Conservation (phyloP, 805 yeast species). For the Barnettozyma botsteinii region DNA sequence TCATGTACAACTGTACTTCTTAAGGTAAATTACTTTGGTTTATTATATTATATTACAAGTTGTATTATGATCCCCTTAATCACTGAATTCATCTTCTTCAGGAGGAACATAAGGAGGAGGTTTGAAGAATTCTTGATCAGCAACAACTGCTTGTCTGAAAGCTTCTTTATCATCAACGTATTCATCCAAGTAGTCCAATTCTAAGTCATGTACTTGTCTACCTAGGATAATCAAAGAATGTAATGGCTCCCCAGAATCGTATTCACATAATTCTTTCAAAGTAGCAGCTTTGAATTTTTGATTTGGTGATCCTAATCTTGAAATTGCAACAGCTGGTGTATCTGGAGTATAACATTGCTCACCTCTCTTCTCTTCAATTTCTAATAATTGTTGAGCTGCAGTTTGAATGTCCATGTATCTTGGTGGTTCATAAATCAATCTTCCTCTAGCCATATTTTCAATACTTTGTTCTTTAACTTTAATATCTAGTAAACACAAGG, state of each 20-base stretch:
- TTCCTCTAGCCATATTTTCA: conserved; percentile 90
- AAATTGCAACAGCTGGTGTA: conserved; percentile 92
- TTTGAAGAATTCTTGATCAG: conserved; percentile 65
- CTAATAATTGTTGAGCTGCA: conserved; percentile 83
- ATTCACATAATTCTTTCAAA: conserved; percentile 64
- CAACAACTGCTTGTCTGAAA: conserved; percentile 39
- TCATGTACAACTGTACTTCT: too few relatives aligned
- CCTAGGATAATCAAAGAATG: conserved; percentile 91
- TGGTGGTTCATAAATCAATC: conserved; percentile 92
- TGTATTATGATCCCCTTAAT: too few relatives aligned
- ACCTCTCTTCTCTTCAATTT: conserved; percentile 72
- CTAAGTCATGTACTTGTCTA: conserved; percentile 89
- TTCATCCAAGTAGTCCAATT: conserved; percentile 74
- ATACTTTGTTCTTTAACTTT: conserved; percentile 96
- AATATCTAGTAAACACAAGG: conserved; percentile 81
- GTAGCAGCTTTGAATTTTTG: conserved; percentile 86
- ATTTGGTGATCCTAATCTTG: conserved; percentile 81
- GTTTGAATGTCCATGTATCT: conserved; percentile 90
- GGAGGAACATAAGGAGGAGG: conserved; percentile 65
- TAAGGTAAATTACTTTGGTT: too few relatives aligned
- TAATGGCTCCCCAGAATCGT: conserved; percentile 91
- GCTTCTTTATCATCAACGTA: conserved; percentile 58
- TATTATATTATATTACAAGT: too few relatives aligned
- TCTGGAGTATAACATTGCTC: conserved; percentile 77
- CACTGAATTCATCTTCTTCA: conserved; percentile 31